These are phyloP conservation scores for Marchantia polymorpha DNA, from an alignment of 225 moss, liverwort and hornwort genomes.

Conservation along the genomic window DNA sequence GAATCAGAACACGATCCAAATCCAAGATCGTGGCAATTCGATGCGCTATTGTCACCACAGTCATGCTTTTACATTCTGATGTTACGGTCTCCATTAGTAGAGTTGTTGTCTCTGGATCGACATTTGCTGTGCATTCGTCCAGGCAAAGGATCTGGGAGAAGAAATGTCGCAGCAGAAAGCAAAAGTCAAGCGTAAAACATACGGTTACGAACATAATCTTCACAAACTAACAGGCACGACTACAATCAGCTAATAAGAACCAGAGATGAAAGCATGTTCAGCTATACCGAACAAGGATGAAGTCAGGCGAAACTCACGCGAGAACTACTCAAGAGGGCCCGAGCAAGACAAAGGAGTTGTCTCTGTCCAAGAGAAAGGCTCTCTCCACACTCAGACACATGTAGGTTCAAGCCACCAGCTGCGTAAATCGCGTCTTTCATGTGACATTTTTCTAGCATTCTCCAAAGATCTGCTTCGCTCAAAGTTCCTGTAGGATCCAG, in stretches of 20 bases:
- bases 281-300: neutral
- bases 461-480: conserved; percentile 66
- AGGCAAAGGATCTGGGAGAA: conserved; percentile 77
- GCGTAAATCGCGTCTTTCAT: conserved; percentile 64
- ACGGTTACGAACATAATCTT: too few relatives aligned
- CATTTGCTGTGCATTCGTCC: conserved; percentile 93
- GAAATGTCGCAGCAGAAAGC: neutral
- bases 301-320: conserved; percentile 17
- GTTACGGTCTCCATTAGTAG: conserved; percentile 78
- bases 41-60: conserved; percentile 91
- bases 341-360: conserved; percentile 87
- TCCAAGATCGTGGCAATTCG: conserved; percentile 78
- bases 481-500: conserved; percentile 59
- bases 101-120: conserved; percentile 83
- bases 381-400: conserved; percentile 75
- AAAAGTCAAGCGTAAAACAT: neutral
- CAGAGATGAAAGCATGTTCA: neutral
- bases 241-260: neutral
- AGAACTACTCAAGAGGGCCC: conserved; percentile 72
- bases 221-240: neutral
- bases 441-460: conserved; percentile 83
- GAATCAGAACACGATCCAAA: conserved; percentile 71
- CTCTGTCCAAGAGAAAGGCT: conserved; percentile 89
- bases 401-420: conserved; percentile 70
- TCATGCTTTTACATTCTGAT: conserved; percentile 72